Evolutionary conservation across 2,329 filamentous ascomycete genomes (phyloP), one percentile per base, ranked within the genome.

Genomic region (Aspergillus phoenicis): DNA sequence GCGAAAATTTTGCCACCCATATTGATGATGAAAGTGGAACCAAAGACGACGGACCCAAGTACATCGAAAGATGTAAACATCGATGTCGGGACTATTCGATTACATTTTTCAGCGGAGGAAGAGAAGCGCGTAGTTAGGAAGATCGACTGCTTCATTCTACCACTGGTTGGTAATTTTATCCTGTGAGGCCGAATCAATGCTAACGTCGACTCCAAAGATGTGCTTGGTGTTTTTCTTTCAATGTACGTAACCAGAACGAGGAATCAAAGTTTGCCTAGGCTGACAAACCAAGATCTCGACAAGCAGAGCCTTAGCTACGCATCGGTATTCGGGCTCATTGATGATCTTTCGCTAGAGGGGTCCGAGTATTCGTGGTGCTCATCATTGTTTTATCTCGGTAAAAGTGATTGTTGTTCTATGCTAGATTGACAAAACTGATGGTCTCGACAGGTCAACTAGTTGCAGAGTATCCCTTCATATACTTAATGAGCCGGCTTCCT

Each of bases 381-480:
- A 13, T 69, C 67, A 0, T 66, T 70, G 13, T 68, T 69, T 36
- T 70, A 68, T 28, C 30, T 83, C 11, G 77, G 77, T 52, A 63
- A 66, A 38, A 0, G 5, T 13, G 13, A 6, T 2, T 4, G 5
- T 15, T 15, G 1, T 15, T 6, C 4, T 15, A 4, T 36, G 7
- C 22, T 17, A 41, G 3, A 4, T 8, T 6, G n/a, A 2, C 2
- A 5, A 30, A 5, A 20, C 30, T 28, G 48, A 28, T 22, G 11
- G 5, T 11, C 52, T 30, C 28, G 5, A 0, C 38, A 58, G 74
- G 76, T 5, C 79, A 81, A 62, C 70, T 81, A 10, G 75, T 81
- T 4, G 74, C 81, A 0, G 81, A 83, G 60, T 81, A 78, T 53
- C 81, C 81, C 1, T 80, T 79, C 61, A 81, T 82, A 57, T 84